A percentile compares a stretch with the other conserved stretches of the same genome.
Conservation (phyloP, 129 eudicot species). For the Helichrysum umbraculigerum region DNA sequence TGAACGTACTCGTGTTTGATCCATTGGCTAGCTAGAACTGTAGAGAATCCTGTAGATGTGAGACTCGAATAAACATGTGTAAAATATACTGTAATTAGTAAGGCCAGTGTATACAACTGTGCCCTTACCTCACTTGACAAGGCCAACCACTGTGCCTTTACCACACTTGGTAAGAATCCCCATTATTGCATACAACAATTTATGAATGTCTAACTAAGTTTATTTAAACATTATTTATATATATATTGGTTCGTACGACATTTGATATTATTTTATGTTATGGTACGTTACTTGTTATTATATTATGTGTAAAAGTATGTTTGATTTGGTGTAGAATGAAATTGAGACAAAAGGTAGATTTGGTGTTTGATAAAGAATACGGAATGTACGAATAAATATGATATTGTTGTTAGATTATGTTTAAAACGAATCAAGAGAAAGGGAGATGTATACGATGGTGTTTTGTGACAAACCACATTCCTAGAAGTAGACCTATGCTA, state of each 20-base stretch:
- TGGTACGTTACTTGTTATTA: background rate
- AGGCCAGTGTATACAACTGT: conserved; percentile 11
- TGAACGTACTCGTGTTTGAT: conserved; percentile 5
- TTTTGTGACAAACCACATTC: background rate
- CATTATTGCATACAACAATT: background rate
- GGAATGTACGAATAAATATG: background rate
- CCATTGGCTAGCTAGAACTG: conserved; percentile 3
- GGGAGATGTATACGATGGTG: background rate
- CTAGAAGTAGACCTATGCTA: background rate
- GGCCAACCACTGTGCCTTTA: conserved; percentile 21
- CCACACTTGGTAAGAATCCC: background rate
- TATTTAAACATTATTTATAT: background rate
- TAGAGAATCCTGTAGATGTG: background rate
- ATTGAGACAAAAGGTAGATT: background rate
- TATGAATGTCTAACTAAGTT: background rate
- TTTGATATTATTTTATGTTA: too few species aligned
- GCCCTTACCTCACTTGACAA: conserved; percentile 17
- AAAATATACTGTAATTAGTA: background rate
- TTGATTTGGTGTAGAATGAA: background rate
- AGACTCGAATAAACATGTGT: background rate
- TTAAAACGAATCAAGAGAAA: background rate
- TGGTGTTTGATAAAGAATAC: background rate
- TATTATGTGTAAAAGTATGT: background rate
- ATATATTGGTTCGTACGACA: background rate
- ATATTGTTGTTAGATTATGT: background rate